Conservation (phyloP, 805 yeast genomes). For the Metschnikowia drakensbergensis region DNA sequence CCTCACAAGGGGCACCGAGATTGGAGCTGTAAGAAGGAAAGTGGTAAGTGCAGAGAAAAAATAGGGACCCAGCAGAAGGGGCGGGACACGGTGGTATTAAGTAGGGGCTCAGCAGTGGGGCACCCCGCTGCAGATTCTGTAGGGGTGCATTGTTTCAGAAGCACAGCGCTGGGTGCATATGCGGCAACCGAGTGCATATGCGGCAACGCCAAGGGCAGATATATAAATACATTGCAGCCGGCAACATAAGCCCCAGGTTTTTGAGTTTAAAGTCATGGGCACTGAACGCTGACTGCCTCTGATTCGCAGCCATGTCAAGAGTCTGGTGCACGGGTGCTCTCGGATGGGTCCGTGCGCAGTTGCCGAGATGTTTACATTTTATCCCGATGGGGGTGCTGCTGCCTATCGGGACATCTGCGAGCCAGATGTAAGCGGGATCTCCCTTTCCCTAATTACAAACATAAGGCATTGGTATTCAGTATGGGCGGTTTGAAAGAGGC, state of each 20-base stretch:
- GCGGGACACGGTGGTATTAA: too few species aligned
- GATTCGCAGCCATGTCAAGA: not conserved
- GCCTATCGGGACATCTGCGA: not conserved
- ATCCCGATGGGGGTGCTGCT: not conserved
- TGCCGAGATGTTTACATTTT: not conserved
- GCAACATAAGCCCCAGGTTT: too few species aligned
- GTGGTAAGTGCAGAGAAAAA: too few species aligned
- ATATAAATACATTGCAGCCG: not conserved
- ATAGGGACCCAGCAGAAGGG: too few species aligned
- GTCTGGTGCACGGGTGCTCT: conserved; percentile 1
- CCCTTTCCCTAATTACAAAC: too few species aligned
- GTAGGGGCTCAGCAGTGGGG: not conserved
- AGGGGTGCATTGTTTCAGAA: not conserved
- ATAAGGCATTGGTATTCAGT: not conserved
- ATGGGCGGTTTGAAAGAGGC: conserved; percentile 2
- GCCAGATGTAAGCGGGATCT: not conserved
- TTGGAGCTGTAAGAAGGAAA: too few species aligned
- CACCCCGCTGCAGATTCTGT: too few species aligned
- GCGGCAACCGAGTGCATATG: conserved; percentile 1
- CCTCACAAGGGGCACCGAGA: too few species aligned
- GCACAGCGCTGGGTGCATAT: not conserved
- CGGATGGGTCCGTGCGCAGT: too few species aligned
- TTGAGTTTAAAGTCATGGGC: too few species aligned
- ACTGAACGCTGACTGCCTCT: too few species aligned
- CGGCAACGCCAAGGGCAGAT: not conserved